Evolutionary conservation across 192 early-diverging fungal genomes (phyloP).

Genomic region (Podila horticola): DNA sequence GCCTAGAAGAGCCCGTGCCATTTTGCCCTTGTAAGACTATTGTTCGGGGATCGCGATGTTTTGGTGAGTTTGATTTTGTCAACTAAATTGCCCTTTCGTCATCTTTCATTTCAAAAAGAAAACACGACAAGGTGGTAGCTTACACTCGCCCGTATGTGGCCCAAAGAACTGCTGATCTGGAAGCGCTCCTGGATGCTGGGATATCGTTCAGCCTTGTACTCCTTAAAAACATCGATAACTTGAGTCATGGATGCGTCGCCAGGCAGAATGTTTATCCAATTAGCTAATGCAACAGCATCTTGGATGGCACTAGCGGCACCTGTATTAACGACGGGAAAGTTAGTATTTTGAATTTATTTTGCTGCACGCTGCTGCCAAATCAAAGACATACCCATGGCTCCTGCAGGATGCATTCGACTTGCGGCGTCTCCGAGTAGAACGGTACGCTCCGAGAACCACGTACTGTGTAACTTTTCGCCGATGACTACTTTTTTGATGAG

Average conservation of each 20-base stretch:
- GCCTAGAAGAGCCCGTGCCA: slow-evolving; percentile 15
- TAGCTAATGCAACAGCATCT: slow-evolving; percentile 31
- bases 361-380: neutral
- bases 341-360: neutral
- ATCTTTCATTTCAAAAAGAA: neutral
- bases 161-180: neutral
- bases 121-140: neutral
- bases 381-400: neutral
- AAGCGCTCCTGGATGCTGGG: slow-evolving; percentile 18
- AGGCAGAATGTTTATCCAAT: slow-evolving; percentile 21
- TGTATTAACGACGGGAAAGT: neutral
- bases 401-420: neutral
- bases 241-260: neutral
- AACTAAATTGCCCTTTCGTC: neutral
- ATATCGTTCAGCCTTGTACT: slow-evolving; percentile 16
- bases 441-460: slow-evolving; percentile 10
- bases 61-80: neutral
- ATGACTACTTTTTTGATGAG: slow-evolving; percentile 20
- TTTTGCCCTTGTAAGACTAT: slow-evolving; percentile 7
- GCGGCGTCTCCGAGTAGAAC: slow-evolving; percentile 28
- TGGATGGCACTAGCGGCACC: slow-evolving; percentile 29
- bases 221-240: slow-evolving; percentile 1
- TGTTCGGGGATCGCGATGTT: slow-evolving; percentile 2
- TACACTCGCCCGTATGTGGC: neutral
- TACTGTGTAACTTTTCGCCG: slow-evolving; percentile 25